These are phyloP conservation scores for Dactylellina haptotyla DNA, from an alignment of 2,329 filamentous ascomycete species.

Conservation along the genomic window DNA sequence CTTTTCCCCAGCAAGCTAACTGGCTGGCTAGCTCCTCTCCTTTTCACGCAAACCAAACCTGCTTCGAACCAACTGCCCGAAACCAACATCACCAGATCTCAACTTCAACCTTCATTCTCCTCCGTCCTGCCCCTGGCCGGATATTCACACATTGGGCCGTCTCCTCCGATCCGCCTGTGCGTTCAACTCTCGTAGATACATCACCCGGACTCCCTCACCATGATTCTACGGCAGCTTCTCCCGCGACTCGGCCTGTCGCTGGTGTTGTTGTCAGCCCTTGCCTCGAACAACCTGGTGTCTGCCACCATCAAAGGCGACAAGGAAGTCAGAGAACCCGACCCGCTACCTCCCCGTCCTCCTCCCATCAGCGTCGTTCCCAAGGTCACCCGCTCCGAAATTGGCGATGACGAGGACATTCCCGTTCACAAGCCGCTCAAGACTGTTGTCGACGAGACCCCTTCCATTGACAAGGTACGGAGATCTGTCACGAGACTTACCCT, in stretches of 20 bases:
- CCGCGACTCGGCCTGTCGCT: constrained; percentile 43
- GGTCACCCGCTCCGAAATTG: constrained; percentile 37
- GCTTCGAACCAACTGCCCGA: neutral
- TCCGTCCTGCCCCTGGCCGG: neutral
- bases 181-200: neutral
- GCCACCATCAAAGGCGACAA: constrained; percentile 69
- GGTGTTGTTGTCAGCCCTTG: constrained; percentile 41
- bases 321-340: constrained; percentile 71
- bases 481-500: constrained; percentile 15
- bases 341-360: constrained; percentile 42
- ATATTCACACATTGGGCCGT: neutral
- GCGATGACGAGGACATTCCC: constrained; percentile 40
- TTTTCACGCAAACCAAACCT: constrained; percentile 31
- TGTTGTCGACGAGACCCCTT: constrained; percentile 59
- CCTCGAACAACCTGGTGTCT: constrained; percentile 43
- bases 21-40: constrained; percentile 15
- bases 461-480: constrained; percentile 58
- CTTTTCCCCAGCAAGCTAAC: neutral
- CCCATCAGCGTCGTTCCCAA: constrained; percentile 46
- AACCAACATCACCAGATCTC: neutral
- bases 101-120: neutral
- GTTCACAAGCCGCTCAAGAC: constrained; percentile 60
- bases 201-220: neutral
- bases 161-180: neutral
- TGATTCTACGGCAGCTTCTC: constrained; percentile 49